phyloP scores from a whole-genome alignment of 306 rosid species.

The Rosa persica region DNA sequence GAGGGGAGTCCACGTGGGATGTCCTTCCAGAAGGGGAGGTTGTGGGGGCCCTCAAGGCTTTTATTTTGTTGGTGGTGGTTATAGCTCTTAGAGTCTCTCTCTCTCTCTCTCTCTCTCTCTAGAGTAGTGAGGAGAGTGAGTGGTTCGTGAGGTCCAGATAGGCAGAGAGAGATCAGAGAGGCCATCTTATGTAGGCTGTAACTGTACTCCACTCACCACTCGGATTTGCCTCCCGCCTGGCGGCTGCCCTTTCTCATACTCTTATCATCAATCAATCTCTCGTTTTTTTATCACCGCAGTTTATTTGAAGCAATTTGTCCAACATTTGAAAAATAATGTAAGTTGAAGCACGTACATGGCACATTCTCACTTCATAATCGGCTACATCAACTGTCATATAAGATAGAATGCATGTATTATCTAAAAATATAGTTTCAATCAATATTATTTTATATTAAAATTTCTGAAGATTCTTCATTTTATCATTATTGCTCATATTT shows the following conservation, averaged over 20 bases:
- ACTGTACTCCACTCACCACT: conserved; percentile 5
- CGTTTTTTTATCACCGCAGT: too few species aligned
- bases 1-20: conserved; percentile 35
- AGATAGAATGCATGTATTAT: too few species aligned
- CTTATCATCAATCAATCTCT: too few species aligned
- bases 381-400: too few species aligned
- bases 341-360: too few species aligned
- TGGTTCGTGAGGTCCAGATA: conserved; percentile 36
- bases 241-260: neutral
- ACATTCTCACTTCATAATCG: too few species aligned
- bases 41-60: conserved; percentile 22
- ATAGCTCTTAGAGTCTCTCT: neutral
- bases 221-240: neutral
- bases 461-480: too few species aligned
- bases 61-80: neutral
- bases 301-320: too few species aligned
- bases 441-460: too few species aligned
- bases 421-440: too few species aligned
- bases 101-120: neutral
- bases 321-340: too few species aligned
- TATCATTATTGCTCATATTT: too few species aligned
- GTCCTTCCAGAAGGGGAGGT: conserved; percentile 17
- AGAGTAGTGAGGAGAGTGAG: neutral
- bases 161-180: neutral
- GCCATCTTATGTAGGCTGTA: neutral